Conservation (phyloP, 1,284 basidiomycete species). For the Trichosporon asahii region DNA sequence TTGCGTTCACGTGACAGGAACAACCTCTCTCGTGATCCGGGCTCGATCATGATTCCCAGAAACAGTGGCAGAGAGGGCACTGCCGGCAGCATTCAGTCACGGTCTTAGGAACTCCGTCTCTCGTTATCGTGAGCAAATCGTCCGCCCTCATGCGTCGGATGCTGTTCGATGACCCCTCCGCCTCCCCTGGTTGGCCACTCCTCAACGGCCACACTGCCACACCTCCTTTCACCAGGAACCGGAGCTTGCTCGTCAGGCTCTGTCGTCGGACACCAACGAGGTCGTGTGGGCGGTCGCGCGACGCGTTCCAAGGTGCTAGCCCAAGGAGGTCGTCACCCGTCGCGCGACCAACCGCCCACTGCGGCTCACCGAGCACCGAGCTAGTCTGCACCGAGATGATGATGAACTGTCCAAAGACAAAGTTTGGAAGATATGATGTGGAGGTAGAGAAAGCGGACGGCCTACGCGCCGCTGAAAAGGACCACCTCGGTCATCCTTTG, state of each 20-base stretch:
- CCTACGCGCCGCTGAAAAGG: background rate
- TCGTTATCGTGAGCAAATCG: background rate
- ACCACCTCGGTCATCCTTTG: background rate
- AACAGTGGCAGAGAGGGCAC: background rate
- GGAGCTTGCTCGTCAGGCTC: background rate
- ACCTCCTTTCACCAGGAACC: background rate
- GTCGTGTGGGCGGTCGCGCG: background rate
- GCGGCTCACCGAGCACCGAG: background rate
- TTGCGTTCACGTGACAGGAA: background rate
- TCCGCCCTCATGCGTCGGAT: background rate
- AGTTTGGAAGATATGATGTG: background rate
- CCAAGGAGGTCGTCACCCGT: background rate
- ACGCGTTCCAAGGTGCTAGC: background rate
- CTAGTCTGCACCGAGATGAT: no score
- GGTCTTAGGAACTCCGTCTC: background rate
- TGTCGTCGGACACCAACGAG: background rate
- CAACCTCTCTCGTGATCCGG: background rate
- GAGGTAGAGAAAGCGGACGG: background rate
- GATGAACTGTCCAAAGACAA: background rate
- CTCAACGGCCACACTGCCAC: background rate
- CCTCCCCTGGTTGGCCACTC: background rate
- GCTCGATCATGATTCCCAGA: background rate
- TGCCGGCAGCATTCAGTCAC: background rate
- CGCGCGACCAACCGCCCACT: background rate
- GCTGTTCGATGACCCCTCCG: background rate